Evolutionary conservation across 1,284 basidiomycete genomes (phyloP).

Genomic region (Bjerkandera adusta): DNA sequence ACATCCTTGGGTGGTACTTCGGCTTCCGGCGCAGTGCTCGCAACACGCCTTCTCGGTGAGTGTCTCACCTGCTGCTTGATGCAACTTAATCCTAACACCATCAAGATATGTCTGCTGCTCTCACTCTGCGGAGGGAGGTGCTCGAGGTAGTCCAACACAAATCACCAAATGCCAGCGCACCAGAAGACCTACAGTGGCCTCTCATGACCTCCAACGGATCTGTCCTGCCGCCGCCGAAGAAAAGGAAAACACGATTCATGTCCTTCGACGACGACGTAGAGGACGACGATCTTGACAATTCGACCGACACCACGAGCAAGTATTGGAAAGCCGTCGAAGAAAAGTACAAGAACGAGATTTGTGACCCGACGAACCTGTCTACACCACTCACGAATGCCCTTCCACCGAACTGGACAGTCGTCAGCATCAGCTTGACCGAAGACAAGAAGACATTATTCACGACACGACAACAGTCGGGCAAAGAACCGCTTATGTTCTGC

Average conservation of each 20-base stretch:
- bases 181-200: slow-evolving; percentile 73
- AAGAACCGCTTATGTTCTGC: slow-evolving; percentile 78
- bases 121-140: slow-evolving; percentile 81
- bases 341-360: slow-evolving; percentile 48
- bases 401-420: slow-evolving; percentile 81
- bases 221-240: slow-evolving; percentile 30
- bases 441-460: slow-evolving; percentile 85
- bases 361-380: slow-evolving; percentile 39
- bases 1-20: slow-evolving; percentile 70
- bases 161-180: slow-evolving; percentile 39
- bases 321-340: slow-evolving; percentile 62
- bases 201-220: slow-evolving; percentile 43
- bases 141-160: slow-evolving; percentile 70
- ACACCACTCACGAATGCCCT: slow-evolving; percentile 45
- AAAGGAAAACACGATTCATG: slow-evolving; percentile 15
- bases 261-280: slow-evolving; percentile 35
- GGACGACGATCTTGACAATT: slow-evolving; percentile 25
- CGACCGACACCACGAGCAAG: slow-evolving; percentile 36
- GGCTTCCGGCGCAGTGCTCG: slow-evolving; percentile 47
- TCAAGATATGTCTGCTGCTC: slow-evolving; percentile 64
- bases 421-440: slow-evolving; percentile 82
- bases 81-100: not conserved
- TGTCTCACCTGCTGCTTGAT: slow-evolving; percentile 2
- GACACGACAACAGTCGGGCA: slow-evolving; percentile 69
- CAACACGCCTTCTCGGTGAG: slow-evolving; percentile 69